Base-by-base conservation (phyloP, 805 yeast genomes). In the Ogataea angusta region DNA sequence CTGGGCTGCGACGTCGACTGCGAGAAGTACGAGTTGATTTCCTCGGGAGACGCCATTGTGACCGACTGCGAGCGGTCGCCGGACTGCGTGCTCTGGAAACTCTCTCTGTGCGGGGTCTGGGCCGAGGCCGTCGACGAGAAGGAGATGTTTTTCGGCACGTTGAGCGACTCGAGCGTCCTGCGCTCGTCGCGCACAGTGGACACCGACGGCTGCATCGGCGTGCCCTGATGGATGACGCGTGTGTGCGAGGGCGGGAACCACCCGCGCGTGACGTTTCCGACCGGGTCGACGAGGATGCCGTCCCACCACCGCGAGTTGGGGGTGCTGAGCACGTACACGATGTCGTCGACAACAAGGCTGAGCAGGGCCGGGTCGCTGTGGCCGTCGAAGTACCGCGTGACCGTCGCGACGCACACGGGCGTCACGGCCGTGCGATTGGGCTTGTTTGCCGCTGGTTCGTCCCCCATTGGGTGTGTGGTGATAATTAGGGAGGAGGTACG, bases 271-370 rank as follows among this genome's bases (percentile, higher is more conserved):
- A 67, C 61, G 22, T 56, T 72, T 6, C 74, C 73, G 14, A 56
- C 60, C 2, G 64, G 59, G 27, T 60, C 62, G 5, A 56, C 60
- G 26, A 67, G 49, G 13, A 82, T 69, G 9, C 96, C 95, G 59
- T 88, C 95, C 93, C 95, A 86, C 96, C 95, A 88, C 2, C 88
- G 85, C 2, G 78, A 59, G 28, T 73, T 75, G 12, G 77, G 68
- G 45, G 82, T 83, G 12, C 72, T 58, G n/a, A 85, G 56, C 10
- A 88, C 93, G 50, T 82, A 75, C 1, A 88, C 65, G 3, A 83
- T 70, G 48, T 85, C 95, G 14, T 89, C 91, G n/a, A 73, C 64
- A 38, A 61, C 63, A 15, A 84, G 61, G 16, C 74, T 72, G 29
- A 83, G 62, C 32, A 77, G 72, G 30, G 74, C 70, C 1, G 76